phyloP scores from a whole-genome alignment of 768 basidiomycete species.

The Leccinum aurantiacum region DNA sequence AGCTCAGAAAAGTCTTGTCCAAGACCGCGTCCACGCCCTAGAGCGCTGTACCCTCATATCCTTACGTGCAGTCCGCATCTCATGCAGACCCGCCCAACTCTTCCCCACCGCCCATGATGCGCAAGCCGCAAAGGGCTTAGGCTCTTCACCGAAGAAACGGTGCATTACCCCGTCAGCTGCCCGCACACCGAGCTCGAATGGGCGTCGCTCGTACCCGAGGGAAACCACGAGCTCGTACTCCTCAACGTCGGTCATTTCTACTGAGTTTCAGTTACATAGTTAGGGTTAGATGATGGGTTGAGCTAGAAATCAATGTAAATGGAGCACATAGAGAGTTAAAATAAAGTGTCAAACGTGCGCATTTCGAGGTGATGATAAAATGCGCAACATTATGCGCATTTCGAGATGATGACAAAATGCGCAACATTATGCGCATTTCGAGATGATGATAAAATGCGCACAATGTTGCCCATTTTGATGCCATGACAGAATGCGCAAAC shows the following conservation, averaged over 20 bases:
- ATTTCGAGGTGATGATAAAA: too few species aligned
- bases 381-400: too few species aligned
- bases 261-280: too few species aligned
- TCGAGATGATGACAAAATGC: too few species aligned
- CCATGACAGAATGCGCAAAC: too few species aligned
- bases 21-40: conserved; percentile 43
- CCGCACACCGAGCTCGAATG: conserved; percentile 26
- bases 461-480: too few species aligned
- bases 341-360: too few species aligned
- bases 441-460: too few species aligned
- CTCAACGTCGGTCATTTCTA: conserved; percentile 7
- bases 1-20: conserved; percentile 67
- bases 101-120: conserved; percentile 56
- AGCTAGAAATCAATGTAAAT: too few species aligned
- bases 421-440: too few species aligned
- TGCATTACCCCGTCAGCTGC: conserved; percentile 24
- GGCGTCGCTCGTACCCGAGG: conserved; percentile 24
- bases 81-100: conserved; percentile 38
- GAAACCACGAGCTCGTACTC: conserved; percentile 19
- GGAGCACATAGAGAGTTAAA: too few species aligned
- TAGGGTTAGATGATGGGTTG: too few species aligned
- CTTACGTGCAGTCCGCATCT: conserved; percentile 38
- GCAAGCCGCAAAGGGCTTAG: conserved; percentile 34
- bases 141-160: conserved; percentile 27
- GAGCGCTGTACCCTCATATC: conserved; percentile 32